Evolutionary conservation across 2,329 filamentous ascomycete species (phyloP).

Genomic region (Zasmidium citrigriseum): DNA sequence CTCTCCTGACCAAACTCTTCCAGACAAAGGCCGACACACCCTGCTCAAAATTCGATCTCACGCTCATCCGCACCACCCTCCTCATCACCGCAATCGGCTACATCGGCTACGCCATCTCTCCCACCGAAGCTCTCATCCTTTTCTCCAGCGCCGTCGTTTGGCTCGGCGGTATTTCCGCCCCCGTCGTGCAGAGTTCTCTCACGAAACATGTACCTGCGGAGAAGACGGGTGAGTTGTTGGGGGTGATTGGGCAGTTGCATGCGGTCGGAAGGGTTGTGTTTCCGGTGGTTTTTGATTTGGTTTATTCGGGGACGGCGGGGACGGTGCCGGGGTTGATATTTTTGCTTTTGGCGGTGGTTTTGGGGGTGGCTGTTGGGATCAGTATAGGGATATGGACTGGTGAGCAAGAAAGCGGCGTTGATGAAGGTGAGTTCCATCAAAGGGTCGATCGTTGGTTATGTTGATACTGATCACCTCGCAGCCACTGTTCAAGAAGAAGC

Average conservation of each 20-base stretch:
- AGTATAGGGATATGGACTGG: background rate
- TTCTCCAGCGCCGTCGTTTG: background rate
- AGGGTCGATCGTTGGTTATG: too few species aligned
- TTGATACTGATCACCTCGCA: too few species aligned
- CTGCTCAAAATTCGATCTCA: background rate
- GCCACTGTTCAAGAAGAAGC: too few species aligned
- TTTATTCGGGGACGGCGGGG: background rate
- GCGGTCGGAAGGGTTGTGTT: background rate
- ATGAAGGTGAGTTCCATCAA: too few species aligned
- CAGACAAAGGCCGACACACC: background rate
- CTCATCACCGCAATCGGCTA: background rate
- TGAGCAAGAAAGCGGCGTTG: background rate
- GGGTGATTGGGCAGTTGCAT: background rate
- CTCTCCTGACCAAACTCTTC: background rate
- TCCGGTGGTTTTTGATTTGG: background rate
- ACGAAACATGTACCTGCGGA: background rate
- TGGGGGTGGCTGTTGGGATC: background rate
- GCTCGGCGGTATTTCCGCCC: background rate
- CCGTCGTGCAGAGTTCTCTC: background rate
- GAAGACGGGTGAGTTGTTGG: background rate
- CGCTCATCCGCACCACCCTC: background rate
- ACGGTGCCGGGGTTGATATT: background rate
- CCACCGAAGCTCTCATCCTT: background rate
- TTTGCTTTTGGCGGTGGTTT: background rate
- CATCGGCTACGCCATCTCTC: background rate